Conservation (phyloP, 1,139 yeast species). For the Debaryomyces udenii region DNA sequence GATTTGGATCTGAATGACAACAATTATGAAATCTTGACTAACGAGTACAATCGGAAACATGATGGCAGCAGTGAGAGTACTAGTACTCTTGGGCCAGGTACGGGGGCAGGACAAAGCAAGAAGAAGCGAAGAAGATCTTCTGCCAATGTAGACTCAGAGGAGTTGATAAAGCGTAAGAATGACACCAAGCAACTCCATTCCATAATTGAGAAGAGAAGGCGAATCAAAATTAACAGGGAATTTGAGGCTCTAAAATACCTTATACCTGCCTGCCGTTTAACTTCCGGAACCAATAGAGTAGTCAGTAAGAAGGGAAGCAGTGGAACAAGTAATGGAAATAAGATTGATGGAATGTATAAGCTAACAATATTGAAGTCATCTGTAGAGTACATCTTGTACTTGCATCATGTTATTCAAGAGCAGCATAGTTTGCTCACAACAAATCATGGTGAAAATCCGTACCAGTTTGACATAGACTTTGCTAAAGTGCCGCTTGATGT, state of each 20-base stretch:
- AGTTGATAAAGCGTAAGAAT: constrained; percentile 54
- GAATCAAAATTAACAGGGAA: constrained; percentile 79
- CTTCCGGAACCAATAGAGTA: constrained; percentile 22
- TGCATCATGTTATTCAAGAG: constrained; percentile 59
- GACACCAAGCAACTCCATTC: constrained; percentile 72
- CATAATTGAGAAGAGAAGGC: constrained; percentile 76
- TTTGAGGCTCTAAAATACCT: constrained; percentile 78
- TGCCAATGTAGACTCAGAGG: constrained; percentile 52
- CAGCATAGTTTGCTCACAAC: constrained; percentile 42
- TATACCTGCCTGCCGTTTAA: constrained; percentile 73
- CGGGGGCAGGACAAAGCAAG: constrained; percentile 20
- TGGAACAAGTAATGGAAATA: constrained; percentile 32
- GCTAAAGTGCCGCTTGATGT: constrained; percentile 57
- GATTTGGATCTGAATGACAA: constrained; percentile 47
- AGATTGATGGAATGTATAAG: constrained; percentile 74
- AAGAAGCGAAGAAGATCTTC: constrained; percentile 53
- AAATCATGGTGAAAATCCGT: constrained; percentile 20
- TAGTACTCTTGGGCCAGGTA: constrained; percentile 10
- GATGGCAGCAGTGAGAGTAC: neutral
- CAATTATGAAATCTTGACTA: constrained; percentile 46
- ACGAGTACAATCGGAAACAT: constrained; percentile 27
- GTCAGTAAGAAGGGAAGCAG: constrained; percentile 6
- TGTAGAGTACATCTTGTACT: constrained; percentile 74
- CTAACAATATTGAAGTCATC: constrained; percentile 78
- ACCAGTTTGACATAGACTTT: constrained; percentile 47